These are phyloP conservation scores for Amanita exitialis DNA, from an alignment of 768 basidiomycete species.

Conservation along the genomic window DNA sequence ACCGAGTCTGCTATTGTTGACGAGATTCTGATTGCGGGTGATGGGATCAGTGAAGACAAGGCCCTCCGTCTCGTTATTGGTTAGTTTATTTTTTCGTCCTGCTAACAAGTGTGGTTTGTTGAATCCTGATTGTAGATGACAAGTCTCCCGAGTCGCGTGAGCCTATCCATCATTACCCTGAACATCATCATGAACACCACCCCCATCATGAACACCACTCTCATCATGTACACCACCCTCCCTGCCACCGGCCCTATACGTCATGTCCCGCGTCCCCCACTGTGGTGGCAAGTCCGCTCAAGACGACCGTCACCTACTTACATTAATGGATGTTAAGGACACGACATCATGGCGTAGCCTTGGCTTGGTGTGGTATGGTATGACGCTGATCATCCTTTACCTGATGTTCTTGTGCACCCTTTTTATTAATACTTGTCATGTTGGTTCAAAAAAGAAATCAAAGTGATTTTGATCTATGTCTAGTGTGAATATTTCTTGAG, in stretches of 20 bases:
- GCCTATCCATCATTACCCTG: neutral
- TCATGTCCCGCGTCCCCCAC: neutral
- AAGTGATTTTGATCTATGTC: neutral
- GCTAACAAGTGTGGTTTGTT: slow-evolving; percentile 12
- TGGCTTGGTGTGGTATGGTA: neutral
- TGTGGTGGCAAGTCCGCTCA: neutral
- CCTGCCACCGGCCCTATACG: neutral
- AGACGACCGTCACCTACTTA: neutral
- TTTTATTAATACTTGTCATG: neutral
- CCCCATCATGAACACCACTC: neutral
- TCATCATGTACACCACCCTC: neutral
- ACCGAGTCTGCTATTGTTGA: slow-evolving; percentile 16
- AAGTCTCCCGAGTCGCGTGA: neutral
- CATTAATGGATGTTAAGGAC: neutral
- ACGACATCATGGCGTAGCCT: neutral
- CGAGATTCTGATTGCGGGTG: slow-evolving; percentile 19
- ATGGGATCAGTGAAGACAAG: slow-evolving; percentile 24
- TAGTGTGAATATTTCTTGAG: too few relatives aligned
- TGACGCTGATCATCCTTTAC: neutral
- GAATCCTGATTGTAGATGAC: neutral
- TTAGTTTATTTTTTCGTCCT: slow-evolving; percentile 7
- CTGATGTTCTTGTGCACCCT: neutral
- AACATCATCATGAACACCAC: neutral
- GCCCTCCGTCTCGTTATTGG: slow-evolving; percentile 27
- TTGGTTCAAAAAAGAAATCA: neutral